These are phyloP conservation scores for Phytophthora cactorum DNA, from an alignment of 352 stramenopile genomes.

Conservation along the genomic window DNA sequence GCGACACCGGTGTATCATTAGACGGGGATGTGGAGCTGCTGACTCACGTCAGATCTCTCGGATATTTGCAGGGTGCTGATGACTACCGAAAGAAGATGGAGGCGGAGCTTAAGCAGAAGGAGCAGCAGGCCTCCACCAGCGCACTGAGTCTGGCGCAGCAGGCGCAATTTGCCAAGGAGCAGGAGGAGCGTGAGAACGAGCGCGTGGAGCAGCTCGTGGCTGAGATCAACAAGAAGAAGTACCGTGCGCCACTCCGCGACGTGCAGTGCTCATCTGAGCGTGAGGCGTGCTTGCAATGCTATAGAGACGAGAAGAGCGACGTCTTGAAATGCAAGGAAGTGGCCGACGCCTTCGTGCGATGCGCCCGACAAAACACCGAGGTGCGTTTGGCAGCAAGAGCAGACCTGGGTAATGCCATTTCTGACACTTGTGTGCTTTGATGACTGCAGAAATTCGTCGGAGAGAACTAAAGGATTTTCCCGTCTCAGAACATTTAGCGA, in stretches of 20 bases:
- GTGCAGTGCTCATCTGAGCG: slow-evolving; percentile 84
- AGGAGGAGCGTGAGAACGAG: slow-evolving; percentile 67
- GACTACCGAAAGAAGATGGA: slow-evolving; percentile 75
- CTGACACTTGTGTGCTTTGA: slow-evolving; percentile 5
- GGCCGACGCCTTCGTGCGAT: slow-evolving; percentile 84
- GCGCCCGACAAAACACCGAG: slow-evolving; percentile 83
- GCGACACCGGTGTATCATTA: neutral
- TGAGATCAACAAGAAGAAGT: slow-evolving; percentile 86
- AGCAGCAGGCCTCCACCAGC: neutral
- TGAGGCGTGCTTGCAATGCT: slow-evolving; percentile 85
- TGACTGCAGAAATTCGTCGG: slow-evolving; percentile 65
- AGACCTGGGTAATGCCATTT: neutral
- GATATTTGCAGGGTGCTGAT: slow-evolving; percentile 53
- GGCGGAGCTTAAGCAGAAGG: slow-evolving; percentile 51
- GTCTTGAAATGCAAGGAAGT: slow-evolving; percentile 88
- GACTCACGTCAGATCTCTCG: slow-evolving; percentile 6
- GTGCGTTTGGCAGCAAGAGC: slow-evolving; percentile 29
- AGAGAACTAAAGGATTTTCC: slow-evolving; percentile 50
- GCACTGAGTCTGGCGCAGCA: slow-evolving; percentile 46
- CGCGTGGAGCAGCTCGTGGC: slow-evolving; percentile 79
- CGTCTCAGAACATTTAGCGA: slow-evolving; percentile 6
- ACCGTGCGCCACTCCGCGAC: slow-evolving; percentile 78
- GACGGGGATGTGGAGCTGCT: neutral
- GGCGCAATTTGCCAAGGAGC: slow-evolving; percentile 72
- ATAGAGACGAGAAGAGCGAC: slow-evolving; percentile 83